Percentiles rank a stretch among this genome's conserved stretches.
Conservation (phyloP, 2,329 filamentous ascomycete genomes). For the Clonostachys solani region DNA sequence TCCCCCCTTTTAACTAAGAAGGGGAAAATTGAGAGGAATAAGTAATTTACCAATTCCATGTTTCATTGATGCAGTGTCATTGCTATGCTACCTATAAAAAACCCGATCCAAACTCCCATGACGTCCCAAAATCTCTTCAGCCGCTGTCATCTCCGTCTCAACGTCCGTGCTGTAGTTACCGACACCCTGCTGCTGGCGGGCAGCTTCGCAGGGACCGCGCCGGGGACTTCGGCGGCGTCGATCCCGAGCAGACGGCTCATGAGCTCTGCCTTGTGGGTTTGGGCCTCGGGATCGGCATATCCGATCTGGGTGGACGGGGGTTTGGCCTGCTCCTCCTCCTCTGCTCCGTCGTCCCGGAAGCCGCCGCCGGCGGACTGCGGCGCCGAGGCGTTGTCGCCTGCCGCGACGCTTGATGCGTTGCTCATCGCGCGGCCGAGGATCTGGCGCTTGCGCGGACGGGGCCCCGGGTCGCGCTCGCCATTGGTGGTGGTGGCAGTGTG, state of each 20-base stretch:
- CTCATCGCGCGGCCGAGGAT: conserved; percentile 56
- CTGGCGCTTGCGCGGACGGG: conserved; percentile 33
- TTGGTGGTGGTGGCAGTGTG: conserved; percentile 7
- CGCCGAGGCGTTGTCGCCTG: conserved; percentile 18
- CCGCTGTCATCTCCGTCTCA: not conserved
- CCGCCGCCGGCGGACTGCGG: conserved; percentile 3
- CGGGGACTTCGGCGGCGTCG: conserved; percentile 2
- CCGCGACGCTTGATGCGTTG: conserved; percentile 48
- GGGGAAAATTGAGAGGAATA: too few species aligned
- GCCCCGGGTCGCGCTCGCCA: conserved; percentile 2
- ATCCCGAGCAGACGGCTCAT: conserved; percentile 36
- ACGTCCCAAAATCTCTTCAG: not conserved
- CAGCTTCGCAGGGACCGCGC: not conserved
- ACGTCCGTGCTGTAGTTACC: not conserved
- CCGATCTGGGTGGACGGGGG: conserved; percentile 48
- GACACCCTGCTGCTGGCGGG: not conserved
- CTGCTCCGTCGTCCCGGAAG: conserved; percentile 2
- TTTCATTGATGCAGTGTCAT: too few species aligned
- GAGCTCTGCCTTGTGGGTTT: conserved; percentile 33
- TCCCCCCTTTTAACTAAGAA: not conserved
- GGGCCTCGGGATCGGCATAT: conserved; percentile 47
- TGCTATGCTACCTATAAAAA: not conserved
- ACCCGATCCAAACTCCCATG: not conserved
- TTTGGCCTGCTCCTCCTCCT: conserved; percentile 7
- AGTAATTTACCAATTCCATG: too few species aligned